phyloP scores from a whole-genome alignment of 306 rosid species.

The Trichosanthes cucumerina region DNA sequence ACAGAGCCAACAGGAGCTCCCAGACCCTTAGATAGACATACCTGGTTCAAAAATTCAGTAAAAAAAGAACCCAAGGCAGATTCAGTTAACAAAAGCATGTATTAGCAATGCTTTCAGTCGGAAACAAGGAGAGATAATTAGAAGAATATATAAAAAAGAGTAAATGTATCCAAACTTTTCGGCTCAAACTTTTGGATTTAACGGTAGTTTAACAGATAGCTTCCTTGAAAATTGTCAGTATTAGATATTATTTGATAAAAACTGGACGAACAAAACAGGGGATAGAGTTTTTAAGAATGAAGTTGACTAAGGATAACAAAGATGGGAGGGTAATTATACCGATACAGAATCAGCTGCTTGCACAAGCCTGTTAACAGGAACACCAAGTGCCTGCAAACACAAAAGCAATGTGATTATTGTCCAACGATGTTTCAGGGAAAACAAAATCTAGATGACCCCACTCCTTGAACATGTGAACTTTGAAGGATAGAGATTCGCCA shows the following conservation, averaged over 20 bases:
- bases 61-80: neutral
- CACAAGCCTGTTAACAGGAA: slow-evolving; percentile 78
- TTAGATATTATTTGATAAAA: neutral
- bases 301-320: neutral
- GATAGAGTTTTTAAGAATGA: neutral
- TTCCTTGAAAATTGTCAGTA: neutral
- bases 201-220: neutral
- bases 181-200: neutral
- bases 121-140: neutral
- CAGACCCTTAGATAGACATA: slow-evolving; percentile 76
- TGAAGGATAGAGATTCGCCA: neutral
- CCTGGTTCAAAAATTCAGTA: slow-evolving; percentile 31
- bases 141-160: neutral
- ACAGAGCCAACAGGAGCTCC: slow-evolving; percentile 96
- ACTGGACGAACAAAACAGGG: neutral
- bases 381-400: slow-evolving; percentile 73
- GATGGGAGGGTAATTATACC: slow-evolving; percentile 16
- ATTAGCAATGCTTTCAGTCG: neutral
- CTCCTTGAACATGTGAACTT: neutral
- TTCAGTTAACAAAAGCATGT: neutral
- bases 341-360: slow-evolving; percentile 90
- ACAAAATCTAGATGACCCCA: neutral
- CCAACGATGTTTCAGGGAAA: neutral
- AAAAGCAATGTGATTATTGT: neutral
- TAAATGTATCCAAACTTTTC: neutral